Conservation (phyloP, 805 yeast genomes). For the Metschnikowia kofuensis region DNA sequence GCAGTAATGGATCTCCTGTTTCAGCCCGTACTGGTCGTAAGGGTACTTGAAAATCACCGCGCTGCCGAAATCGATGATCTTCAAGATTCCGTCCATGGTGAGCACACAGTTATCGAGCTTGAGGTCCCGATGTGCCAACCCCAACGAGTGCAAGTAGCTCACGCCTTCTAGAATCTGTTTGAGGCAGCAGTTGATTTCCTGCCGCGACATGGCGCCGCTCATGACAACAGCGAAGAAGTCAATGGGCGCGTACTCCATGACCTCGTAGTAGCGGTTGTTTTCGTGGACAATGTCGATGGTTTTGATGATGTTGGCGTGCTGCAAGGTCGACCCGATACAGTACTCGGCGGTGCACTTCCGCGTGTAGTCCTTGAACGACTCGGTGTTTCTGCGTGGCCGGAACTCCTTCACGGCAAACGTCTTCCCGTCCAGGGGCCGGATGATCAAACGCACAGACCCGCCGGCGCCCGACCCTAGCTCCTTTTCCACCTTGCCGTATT, state of each 20-base stretch:
- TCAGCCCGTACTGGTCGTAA: slow-evolving; percentile 52
- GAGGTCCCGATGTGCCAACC: slow-evolving; percentile 79
- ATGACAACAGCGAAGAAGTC: slow-evolving; percentile 85
- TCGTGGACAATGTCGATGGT: slow-evolving; percentile 72
- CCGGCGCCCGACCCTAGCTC: slow-evolving; percentile 85
- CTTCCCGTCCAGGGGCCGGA: slow-evolving; percentile 64
- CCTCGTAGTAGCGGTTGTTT: slow-evolving; percentile 74
- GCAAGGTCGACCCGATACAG: slow-evolving; percentile 78
- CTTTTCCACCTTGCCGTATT: slow-evolving; percentile 74
- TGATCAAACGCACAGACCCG: slow-evolving; percentile 73
- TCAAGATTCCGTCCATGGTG: slow-evolving; percentile 68
- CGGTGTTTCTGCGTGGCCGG: slow-evolving; percentile 67
- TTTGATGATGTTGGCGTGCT: slow-evolving; percentile 77
- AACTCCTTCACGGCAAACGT: slow-evolving; percentile 85
- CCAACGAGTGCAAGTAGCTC: slow-evolving; percentile 68
- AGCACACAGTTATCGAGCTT: slow-evolving; percentile 83
- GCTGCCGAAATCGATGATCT: slow-evolving; percentile 79
- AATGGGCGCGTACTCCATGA: slow-evolving; percentile 91
- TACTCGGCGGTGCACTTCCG: slow-evolving; percentile 86
- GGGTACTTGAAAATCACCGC: slow-evolving; percentile 83
- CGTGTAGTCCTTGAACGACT: slow-evolving; percentile 72
- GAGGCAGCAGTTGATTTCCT: slow-evolving; percentile 78
- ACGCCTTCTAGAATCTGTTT: slow-evolving; percentile 75
- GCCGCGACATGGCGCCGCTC: slow-evolving; percentile 80
- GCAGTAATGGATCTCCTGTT: slow-evolving; percentile 30